Evolutionary conservation across 2,329 filamentous ascomycete species (phyloP).

Genomic region (Plenodomus tracheiphilus): DNA sequence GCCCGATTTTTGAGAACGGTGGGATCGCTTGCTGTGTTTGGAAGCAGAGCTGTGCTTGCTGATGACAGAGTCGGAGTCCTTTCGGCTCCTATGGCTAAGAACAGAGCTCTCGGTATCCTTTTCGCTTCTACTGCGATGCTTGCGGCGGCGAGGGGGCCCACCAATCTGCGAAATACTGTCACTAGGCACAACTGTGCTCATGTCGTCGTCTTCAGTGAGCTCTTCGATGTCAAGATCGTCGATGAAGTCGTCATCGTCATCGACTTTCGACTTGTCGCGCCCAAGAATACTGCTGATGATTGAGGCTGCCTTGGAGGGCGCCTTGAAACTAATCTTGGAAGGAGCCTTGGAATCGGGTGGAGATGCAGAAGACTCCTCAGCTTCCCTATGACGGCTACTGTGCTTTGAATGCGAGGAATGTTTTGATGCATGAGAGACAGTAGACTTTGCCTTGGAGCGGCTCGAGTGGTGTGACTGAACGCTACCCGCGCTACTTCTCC

Average conservation of each 20-base stretch:
- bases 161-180: slow-evolving; percentile 52
- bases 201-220: slow-evolving; percentile 40
- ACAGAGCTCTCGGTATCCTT: not conserved
- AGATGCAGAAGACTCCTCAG: slow-evolving; percentile 24
- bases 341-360: slow-evolving; percentile 27
- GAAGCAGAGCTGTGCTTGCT: slow-evolving; percentile 34
- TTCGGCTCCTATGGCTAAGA: slow-evolving; percentile 14
- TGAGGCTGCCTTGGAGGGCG: slow-evolving; percentile 33
- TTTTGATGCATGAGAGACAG: slow-evolving; percentile 29
- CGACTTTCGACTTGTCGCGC: slow-evolving; percentile 35
- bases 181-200: slow-evolving; percentile 49
- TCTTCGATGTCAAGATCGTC: slow-evolving; percentile 46
- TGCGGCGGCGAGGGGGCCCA: slow-evolving; percentile 35
- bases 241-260: slow-evolving; percentile 36
- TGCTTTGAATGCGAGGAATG: slow-evolving; percentile 29
- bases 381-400: slow-evolving; percentile 26
- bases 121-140: slow-evolving; percentile 20
- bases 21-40: slow-evolving; percentile 30
- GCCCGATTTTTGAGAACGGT: slow-evolving; percentile 31
- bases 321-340: slow-evolving; percentile 21
- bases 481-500: slow-evolving; percentile 36
- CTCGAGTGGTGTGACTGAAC: slow-evolving; percentile 39
- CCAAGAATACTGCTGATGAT: slow-evolving; percentile 44
- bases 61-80: slow-evolving; percentile 21
- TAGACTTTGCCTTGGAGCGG: slow-evolving; percentile 39